These are phyloP conservation scores for Purpureocillium takamizusanense DNA, from an alignment of 2,329 filamentous ascomycete species.

Conservation along the genomic window DNA sequence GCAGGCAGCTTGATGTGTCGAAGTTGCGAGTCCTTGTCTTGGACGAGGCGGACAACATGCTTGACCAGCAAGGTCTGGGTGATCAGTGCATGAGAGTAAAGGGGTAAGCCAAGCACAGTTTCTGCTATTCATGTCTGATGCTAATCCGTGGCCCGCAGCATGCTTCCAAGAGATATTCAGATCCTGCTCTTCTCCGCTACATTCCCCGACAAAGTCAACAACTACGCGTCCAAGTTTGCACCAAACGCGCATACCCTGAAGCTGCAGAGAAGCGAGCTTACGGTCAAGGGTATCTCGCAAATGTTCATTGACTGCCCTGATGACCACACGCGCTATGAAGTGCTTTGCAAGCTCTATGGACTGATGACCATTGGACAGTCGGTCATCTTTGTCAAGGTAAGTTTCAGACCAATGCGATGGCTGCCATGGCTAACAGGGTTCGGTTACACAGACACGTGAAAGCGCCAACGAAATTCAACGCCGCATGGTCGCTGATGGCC, in stretches of 20 bases:
- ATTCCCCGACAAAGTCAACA: conserved; percentile 75
- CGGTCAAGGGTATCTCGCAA: conserved; percentile 93
- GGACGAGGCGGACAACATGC: conserved; percentile 98
- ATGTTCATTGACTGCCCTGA: conserved; percentile 90
- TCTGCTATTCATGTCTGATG: neutral
- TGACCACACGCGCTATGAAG: conserved; percentile 76
- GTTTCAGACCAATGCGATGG: conserved; percentile 10
- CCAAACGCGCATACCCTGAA: conserved; percentile 81
- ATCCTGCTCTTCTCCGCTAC: conserved; percentile 94
- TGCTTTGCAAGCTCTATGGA: conserved; percentile 87
- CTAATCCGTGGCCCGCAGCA: conserved; percentile 36
- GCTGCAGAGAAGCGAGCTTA: conserved; percentile 82
- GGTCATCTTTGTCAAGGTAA: conserved; percentile 91
- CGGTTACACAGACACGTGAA: conserved; percentile 56
- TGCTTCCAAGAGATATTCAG: conserved; percentile 69
- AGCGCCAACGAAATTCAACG: conserved; percentile 79
- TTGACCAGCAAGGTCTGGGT: conserved; percentile 89
- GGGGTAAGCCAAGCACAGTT: conserved; percentile 38
- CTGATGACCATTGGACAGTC: conserved; percentile 95
- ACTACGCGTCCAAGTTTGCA: conserved; percentile 77
- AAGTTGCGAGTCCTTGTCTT: conserved; percentile 77
- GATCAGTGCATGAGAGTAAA: conserved; percentile 93
- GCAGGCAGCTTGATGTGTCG: conserved; percentile 62
- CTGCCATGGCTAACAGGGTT: neutral
- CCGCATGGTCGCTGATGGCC: conserved; percentile 80